Evolutionary conservation across 2,329 filamentous ascomycete genomes (phyloP).

Genomic region (Hymenoscyphus scutula): DNA sequence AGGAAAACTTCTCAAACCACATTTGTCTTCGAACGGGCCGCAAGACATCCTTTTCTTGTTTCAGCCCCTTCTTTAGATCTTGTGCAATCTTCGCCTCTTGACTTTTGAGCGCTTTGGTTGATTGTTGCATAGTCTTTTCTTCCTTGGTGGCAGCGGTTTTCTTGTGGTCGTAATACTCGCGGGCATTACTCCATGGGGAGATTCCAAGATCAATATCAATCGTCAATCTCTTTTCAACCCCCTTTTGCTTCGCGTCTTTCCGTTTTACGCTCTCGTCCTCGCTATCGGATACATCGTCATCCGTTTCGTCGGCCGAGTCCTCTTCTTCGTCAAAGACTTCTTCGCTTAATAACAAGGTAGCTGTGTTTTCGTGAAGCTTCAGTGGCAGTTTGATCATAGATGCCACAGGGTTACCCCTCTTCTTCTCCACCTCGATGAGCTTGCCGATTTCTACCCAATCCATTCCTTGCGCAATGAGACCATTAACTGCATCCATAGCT

Average conservation of each 20-base stretch:
- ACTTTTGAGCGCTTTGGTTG: constrained; percentile 79
- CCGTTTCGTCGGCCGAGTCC: constrained; percentile 60
- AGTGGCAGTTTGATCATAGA: constrained; percentile 82
- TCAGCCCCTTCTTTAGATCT: constrained; percentile 82
- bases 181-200: constrained; percentile 84
- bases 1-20: constrained; percentile 98
- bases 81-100: constrained; percentile 84
- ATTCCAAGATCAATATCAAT: constrained; percentile 84
- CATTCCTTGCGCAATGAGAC: constrained; percentile 90
- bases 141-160: constrained; percentile 81
- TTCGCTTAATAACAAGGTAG: constrained; percentile 73
- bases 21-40: constrained; percentile 78
- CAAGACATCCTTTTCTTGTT: constrained; percentile 86
- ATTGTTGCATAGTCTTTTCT: constrained; percentile 80
- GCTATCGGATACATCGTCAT: constrained; percentile 60
- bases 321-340: constrained; percentile 57
- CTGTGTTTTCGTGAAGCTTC: constrained; percentile 84
- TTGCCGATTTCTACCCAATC: constrained; percentile 93
- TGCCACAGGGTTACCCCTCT: constrained; percentile 77
- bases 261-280: constrained; percentile 48
- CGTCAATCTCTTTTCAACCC: constrained; percentile 54
- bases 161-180: constrained; percentile 89
- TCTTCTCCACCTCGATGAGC: constrained; percentile 84
- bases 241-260: constrained; percentile 40
- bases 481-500: constrained; percentile 88